Conservation (phyloP, 176 grass and related monocot species). For the Areca catechu region DNA sequence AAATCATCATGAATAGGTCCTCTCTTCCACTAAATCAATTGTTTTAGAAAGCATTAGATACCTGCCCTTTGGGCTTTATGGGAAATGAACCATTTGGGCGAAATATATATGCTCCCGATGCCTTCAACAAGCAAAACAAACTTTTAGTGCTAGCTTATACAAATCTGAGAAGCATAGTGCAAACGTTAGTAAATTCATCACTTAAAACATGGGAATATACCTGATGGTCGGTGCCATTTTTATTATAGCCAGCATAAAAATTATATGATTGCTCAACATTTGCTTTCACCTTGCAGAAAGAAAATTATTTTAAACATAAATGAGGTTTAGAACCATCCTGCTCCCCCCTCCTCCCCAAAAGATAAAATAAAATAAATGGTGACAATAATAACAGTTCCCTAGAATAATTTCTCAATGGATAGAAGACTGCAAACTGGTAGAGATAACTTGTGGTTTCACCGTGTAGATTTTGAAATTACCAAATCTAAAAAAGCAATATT, state of each 20-base stretch:
- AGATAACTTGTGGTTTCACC: too few species aligned
- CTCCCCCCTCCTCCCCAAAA: too few species aligned
- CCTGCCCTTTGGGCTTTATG: slow-evolving; percentile 43
- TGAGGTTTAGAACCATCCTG: too few species aligned
- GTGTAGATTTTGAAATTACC: too few species aligned
- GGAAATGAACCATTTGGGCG: slow-evolving; percentile 68
- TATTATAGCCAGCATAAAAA: slow-evolving; percentile 66
- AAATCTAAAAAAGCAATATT: too few species aligned
- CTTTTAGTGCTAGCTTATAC: background rate
- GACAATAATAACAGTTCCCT: too few species aligned
- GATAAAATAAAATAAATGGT: too few species aligned
- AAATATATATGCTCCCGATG: slow-evolving; percentile 97
- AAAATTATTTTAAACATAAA: slow-evolving; percentile 3
- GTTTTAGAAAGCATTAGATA: slow-evolving; percentile 22
- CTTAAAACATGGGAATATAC: slow-evolving; percentile 24
- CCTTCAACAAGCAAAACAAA: slow-evolving; percentile 42
- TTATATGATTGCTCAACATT: slow-evolving; percentile 62
- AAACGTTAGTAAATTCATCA: background rate
- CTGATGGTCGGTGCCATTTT: slow-evolving; percentile 66
- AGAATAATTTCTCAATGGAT: too few species aligned
- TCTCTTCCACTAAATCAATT: slow-evolving; percentile 6
- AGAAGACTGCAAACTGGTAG: too few species aligned
- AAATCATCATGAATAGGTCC: too few species aligned
- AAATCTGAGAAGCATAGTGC: background rate
- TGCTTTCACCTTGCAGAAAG: slow-evolving; percentile 51